phyloP scores from a whole-genome alignment of 2,329 filamentous ascomycete genomes.

The Penicillium sp. region DNA sequence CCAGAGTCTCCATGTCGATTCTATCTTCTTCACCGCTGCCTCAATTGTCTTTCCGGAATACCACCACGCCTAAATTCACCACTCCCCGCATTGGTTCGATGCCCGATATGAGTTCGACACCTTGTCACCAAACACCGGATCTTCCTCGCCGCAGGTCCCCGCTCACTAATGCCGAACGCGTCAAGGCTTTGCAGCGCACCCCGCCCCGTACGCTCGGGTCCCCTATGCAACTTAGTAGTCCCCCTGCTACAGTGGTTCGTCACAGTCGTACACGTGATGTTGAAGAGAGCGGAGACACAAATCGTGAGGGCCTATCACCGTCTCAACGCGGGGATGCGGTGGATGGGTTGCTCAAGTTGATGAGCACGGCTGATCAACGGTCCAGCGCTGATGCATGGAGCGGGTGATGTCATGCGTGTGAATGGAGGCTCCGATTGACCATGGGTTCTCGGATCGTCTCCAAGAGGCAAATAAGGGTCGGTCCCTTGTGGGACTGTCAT shows the following conservation, averaged over 20 bases:
- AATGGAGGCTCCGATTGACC: not conserved
- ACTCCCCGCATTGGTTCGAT: conserved; percentile 20
- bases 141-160: conserved; percentile 18
- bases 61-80: conserved; percentile 20
- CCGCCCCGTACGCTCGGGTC: conserved; percentile 24
- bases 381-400: conserved; percentile 26
- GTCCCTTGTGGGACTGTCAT: not conserved
- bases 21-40: conserved; percentile 16
- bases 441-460: not conserved
- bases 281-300: conserved; percentile 18
- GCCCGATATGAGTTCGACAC: conserved; percentile 16
- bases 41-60: conserved; percentile 16
- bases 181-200: conserved; percentile 17
- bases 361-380: conserved; percentile 35
- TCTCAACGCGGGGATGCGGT: conserved; percentile 39
- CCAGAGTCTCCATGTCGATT: conserved; percentile 27
- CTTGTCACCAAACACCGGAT: conserved; percentile 22
- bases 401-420: conserved; percentile 8
- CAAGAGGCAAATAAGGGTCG: not conserved
- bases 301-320: conserved; percentile 17
- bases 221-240: conserved; percentile 38
- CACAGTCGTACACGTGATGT: conserved; percentile 12
- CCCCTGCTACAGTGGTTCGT: conserved; percentile 30
- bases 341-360: conserved; percentile 41
- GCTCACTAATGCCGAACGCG: conserved; percentile 9